Conservation (phyloP, 345 rosid genomes). For the Murraya koenigii region DNA sequence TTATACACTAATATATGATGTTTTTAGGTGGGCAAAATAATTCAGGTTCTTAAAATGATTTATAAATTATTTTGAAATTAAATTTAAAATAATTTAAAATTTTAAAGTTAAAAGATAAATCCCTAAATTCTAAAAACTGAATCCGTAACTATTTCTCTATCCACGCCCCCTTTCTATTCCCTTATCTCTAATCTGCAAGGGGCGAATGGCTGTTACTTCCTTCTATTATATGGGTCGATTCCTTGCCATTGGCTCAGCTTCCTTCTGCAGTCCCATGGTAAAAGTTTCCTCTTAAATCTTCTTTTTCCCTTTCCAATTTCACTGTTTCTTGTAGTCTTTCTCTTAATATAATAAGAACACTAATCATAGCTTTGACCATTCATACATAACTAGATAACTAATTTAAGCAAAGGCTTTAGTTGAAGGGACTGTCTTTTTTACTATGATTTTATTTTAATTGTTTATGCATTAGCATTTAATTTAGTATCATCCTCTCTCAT, state of each 20-base stretch:
- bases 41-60: too few species aligned
- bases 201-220: slow-evolving; percentile 11
- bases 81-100: too few species aligned
- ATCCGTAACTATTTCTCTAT: too few species aligned
- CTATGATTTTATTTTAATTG: not conserved
- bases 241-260: slow-evolving; percentile 62
- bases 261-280: slow-evolving; percentile 60
- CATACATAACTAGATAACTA: not conserved
- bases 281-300: not conserved
- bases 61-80: too few species aligned
- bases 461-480: not conserved
- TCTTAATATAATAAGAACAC: not conserved
- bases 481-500: not conserved
- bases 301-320: not conserved
- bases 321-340: not conserved
- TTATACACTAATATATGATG: too few species aligned
- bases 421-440: not conserved
- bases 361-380: not conserved
- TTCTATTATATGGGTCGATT: slow-evolving; percentile 67
- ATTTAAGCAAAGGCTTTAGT: not conserved
- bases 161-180: too few species aligned
- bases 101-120: too few species aligned
- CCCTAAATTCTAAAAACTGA: too few species aligned
- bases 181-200: too few species aligned
- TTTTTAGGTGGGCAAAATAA: too few species aligned